Evolutionary conservation across 306 rosid species (phyloP), one percentile per base, ranked within the genome.

Genomic region (Dryas alaskensis): DNA sequence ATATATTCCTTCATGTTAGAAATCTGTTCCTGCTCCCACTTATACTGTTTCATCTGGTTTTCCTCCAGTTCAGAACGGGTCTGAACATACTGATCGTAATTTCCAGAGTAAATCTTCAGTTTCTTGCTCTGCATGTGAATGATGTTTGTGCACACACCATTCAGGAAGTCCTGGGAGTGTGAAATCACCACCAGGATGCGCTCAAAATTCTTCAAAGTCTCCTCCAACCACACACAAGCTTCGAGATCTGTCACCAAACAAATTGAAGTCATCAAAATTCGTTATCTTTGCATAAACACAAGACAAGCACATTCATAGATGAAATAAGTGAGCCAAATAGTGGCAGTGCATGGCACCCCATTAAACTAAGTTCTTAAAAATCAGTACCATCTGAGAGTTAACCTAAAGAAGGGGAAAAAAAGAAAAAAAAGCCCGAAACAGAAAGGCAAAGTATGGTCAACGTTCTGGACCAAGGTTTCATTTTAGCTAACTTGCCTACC

Each of bases 181-280:
- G 99, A 95, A 76, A 95, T 10, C 78, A 95, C 99, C 13, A 95
- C 99, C 77, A 95, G 82, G 76, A 95, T 95, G 5, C 99, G 97
- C 11, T 92, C 99, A 79, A 95, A 92, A 6, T 84, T 87, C 80
- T 95, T 95, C 85, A 95, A 76, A 65, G 80, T 95, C 84, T 95
- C 99, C 81, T 95, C 99, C 75, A 95, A 84, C 99, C 99, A 95
- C 55, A 95, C 99, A 85, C 99, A 95, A 57, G 99, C 99, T 84
- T 95, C 99, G 53, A 95, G 84, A 84, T 95, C 99, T 95, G 96
- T 68, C 14, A 55, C 31, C 80, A 70, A 53, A 44, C 12, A 5
- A 75, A 62, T 5, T 37, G 1, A 42, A 42, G 6, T 19, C 16
- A 54, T 17, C 4, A 11, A 51, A 70, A 16, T 49, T 4, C 2